Base-by-base conservation (phyloP, 2,329 filamentous ascomycete species). In the Neonectria faginata region DNA sequence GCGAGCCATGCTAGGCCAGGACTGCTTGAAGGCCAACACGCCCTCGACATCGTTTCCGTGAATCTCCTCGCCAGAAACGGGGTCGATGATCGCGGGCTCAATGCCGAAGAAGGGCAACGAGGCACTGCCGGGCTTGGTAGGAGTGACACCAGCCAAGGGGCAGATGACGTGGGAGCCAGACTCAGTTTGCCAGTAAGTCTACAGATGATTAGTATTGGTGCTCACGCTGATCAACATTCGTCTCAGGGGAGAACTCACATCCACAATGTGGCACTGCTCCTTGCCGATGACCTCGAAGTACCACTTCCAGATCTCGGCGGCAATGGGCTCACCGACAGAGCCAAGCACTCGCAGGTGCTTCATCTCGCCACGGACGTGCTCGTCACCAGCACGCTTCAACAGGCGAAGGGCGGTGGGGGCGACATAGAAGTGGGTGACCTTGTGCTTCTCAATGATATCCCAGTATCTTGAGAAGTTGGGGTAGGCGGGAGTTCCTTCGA, bases 131-230 rank as follows among this genome's bases (percentile, higher is more conserved):
- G 96, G 96, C 84, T 99, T 99, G 25, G 96, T 98, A 25, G 96
- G 94, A 1, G 95, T 98, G 39, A 98, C 88, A 77, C 96, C 96
- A 54, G 92, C 94, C 64, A 99, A 85, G 18, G 96, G 96, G 5
- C 94, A 93, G 78, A 99, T 98, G 75, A 97, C 94, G 81, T 99
- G 90, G 68, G 93, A 98, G 61, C 96, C 96, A 2, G 96, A 99
- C 85, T 99, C 96, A 57, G 96, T 99, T 88, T 99, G 96, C 96
- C 96, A 99, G 87, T 99, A 99, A 58, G 96, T 99, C 93, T 97
- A 77, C 57, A 70, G 22, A 66, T 66, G 59, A 73, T 73, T 60
- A 74, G 64, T 36, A 57, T 53, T 11, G 7, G 12, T 9, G 27
- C 14, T 8, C 20, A 27, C 42, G n/a, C 25, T 57, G 36, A 27